A percentile compares a stretch with the other conserved stretches of the same genome.
Evolutionary conservation across 495 filamentous ascomycete species (phyloP).

Genomic region (Podospora pseudoanserina): DNA sequence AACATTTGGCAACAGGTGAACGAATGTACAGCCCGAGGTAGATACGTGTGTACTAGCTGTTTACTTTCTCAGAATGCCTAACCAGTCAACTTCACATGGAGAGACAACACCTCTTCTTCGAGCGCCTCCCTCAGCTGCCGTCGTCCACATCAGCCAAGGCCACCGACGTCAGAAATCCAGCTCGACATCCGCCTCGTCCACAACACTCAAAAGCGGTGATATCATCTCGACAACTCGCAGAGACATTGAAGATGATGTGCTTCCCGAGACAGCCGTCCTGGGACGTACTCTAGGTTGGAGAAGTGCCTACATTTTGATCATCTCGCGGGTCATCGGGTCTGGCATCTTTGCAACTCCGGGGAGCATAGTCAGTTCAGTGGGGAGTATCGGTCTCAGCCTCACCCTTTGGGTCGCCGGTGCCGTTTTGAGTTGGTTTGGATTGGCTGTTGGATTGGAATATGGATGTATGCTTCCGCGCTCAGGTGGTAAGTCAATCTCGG

Average conservation of each 20-base stretch:
- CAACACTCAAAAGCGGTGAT: neutral
- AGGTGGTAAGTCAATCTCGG: conserved; percentile 49
- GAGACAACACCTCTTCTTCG: conserved; percentile 4
- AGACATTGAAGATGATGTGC: conserved; percentile 53
- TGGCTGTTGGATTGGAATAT: conserved; percentile 62
- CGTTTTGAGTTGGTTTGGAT: conserved; percentile 55
- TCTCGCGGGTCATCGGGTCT: conserved; percentile 70
- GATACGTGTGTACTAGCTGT: neutral
- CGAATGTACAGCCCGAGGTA: neutral
- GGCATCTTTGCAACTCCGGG: conserved; percentile 76
- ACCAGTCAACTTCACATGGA: neutral
- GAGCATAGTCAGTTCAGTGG: conserved; percentile 60
- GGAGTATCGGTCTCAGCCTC: conserved; percentile 63
- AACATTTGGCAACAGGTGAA: neutral
- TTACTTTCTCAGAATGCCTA: neutral
- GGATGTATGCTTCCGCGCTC: conserved; percentile 70
- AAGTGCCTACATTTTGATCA: conserved; percentile 69
- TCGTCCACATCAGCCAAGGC: neutral
- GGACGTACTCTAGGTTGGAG: conserved; percentile 65
- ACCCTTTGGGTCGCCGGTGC: conserved; percentile 63
- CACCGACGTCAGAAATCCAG: neutral
- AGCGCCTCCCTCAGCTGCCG: neutral
- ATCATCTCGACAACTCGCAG: conserved; percentile 5
- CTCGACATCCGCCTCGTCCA: neutral
- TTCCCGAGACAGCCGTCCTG: conserved; percentile 59